These are phyloP conservation scores for Ceratocystis cacaofunesta DNA, from an alignment of 2,329 filamentous ascomycete genomes.

Conservation along the genomic window DNA sequence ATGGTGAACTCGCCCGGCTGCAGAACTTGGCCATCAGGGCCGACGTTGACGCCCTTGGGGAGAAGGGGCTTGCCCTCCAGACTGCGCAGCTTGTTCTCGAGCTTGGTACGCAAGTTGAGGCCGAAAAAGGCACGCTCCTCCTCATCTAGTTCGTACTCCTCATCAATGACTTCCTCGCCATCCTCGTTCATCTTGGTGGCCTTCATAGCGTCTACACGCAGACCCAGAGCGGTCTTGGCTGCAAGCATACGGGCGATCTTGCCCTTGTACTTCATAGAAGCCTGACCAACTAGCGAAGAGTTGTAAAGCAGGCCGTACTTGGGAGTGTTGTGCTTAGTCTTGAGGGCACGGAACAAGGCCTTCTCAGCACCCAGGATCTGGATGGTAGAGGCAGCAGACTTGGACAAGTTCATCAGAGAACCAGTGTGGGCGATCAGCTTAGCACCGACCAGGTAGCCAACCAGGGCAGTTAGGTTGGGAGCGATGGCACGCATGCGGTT, in stretches of 20 bases:
- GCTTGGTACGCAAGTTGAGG: constrained; percentile 52
- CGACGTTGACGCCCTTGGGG: constrained; percentile 59
- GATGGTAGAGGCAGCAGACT: constrained; percentile 86
- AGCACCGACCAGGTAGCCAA: constrained; percentile 87
- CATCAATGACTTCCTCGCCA: constrained; percentile 42
- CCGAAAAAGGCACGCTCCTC: constrained; percentile 79
- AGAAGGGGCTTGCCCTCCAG: constrained; percentile 85
- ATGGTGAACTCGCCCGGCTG: constrained; percentile 71
- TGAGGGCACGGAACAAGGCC: constrained; percentile 91
- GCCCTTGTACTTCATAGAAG: constrained; percentile 95
- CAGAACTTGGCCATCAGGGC: constrained; percentile 51
- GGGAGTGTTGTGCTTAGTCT: constrained; percentile 98
- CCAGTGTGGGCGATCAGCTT: constrained; percentile 89
- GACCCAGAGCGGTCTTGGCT: constrained; percentile 80
- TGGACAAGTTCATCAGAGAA: constrained; percentile 86
- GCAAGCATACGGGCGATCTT: constrained; percentile 96
- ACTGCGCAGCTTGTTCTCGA: constrained; percentile 60
- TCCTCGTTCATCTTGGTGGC: constrained; percentile 59
- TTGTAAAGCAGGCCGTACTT: constrained; percentile 96
- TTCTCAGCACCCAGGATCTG: constrained; percentile 98
- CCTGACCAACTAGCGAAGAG: constrained; percentile 86
- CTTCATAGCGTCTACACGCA: constrained; percentile 65
- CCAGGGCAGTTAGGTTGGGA: constrained; percentile 82
- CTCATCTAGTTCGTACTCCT: constrained; percentile 60
- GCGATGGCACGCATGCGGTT: constrained; percentile 94